Evolutionary conservation across 2,329 filamentous ascomycete species (phyloP).

Genomic region (Scytalidium lignicola): DNA sequence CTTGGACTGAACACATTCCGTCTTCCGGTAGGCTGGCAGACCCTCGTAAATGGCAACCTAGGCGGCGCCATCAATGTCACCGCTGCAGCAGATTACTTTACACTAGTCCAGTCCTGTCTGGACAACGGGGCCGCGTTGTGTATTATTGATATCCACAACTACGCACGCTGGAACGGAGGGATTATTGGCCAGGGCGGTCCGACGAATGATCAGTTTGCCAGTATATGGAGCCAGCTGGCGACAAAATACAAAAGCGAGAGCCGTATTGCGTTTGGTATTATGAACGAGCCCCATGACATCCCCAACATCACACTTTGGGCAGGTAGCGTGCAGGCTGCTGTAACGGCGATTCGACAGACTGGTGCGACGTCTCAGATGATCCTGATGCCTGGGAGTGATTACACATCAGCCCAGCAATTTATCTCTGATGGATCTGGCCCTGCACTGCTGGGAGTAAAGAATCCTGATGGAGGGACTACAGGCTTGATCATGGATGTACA

Average conservation of each 20-base stretch:
- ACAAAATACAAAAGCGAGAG: constrained; percentile 46
- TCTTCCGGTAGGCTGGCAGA: constrained; percentile 56
- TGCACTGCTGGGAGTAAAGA: constrained; percentile 47
- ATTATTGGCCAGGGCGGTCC: constrained; percentile 63
- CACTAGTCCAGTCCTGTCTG: constrained; percentile 51
- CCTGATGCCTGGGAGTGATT: constrained; percentile 58
- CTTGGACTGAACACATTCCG: constrained; percentile 48
- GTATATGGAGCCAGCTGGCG: constrained; percentile 54
- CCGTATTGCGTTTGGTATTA: constrained; percentile 58
- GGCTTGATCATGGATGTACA: constrained; percentile 53
- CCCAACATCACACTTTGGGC: constrained; percentile 52
- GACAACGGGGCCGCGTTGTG: constrained; percentile 47
- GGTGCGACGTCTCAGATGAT: constrained; percentile 60
- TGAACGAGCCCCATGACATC: constrained; percentile 53
- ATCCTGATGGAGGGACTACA: constrained; percentile 50
- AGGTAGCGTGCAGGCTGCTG: constrained; percentile 52
- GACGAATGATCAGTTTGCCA: constrained; percentile 50
- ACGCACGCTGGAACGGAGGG: constrained; percentile 52
- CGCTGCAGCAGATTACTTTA: constrained; percentile 48
- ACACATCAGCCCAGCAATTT: constrained; percentile 44
- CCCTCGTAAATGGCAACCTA: constrained; percentile 43
- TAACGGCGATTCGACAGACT: constrained; percentile 58
- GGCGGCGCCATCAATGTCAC: constrained; percentile 43
- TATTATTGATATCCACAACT: constrained; percentile 56
- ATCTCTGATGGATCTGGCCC: constrained; percentile 44